Evolutionary conservation across 495 filamentous ascomycete species (phyloP), one percentile per base, ranked within the genome.

Genomic region (Penicillium waksmanii): DNA sequence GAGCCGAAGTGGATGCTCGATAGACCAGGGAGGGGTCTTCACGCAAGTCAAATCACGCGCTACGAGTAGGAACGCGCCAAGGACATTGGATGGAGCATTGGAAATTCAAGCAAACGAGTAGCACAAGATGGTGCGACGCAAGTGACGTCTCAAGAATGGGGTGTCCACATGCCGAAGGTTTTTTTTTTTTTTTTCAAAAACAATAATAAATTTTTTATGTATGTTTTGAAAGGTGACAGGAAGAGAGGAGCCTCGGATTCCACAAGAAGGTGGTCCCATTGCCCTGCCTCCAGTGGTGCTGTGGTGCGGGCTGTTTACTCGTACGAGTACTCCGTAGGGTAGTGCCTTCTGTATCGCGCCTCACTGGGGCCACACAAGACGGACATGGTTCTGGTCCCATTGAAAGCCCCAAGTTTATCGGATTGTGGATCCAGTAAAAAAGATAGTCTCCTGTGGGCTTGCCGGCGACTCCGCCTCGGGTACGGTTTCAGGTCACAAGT

Each of bases 91-190:
- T 62, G 38, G 23, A 51, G 50, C 40, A 25, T 19, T 12, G 36
- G 33, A 35, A 53, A 31, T 43, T 40, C 55, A 49, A 57, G 42
- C 35, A 53, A 52, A 42, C 25, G 55, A 55, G 53, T 51, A 60
- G 48, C 46, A 62, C 42, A 43, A 54, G 65, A 65, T 65, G 62
- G 65, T 67, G 65, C 55, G 58, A 67, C 62, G 27, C 35, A 36
- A 50, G 49, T 62, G 55, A 58, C 13, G 56, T 60, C 42, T 57
- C n/a, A 35, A 40, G 33, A 38, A 56, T 36, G 34, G 53, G 42
- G 18, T 44, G 48, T 31, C 56, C 65, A 65, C 64, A 61, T 61
- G 48, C 56, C 44, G 52, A 62, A 51, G 31, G 54, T 25, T 46
- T 46, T 46, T 55, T 34, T 33, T 25, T 43, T 44, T 11, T 53